Percentiles rank a stretch among this genome's conserved stretches.
Evolutionary conservation across 2,329 filamentous ascomycete genomes (phyloP).

Genomic region (Sclerotinia subarctica): DNA sequence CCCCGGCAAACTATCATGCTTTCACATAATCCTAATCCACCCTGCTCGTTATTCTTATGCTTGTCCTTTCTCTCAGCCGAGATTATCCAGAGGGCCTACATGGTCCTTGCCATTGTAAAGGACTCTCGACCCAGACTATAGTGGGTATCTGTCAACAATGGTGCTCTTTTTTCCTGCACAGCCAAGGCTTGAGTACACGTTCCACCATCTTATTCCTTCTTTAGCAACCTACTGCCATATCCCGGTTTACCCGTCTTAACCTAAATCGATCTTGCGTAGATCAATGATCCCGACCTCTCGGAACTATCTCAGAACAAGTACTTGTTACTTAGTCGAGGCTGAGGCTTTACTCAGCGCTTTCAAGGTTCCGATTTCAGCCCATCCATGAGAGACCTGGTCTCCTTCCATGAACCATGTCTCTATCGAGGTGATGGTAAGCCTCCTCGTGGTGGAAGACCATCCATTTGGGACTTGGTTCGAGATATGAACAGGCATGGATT

Average conservation of each 20-base stretch:
- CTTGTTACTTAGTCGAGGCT: slow-evolving; percentile 20
- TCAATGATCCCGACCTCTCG: slow-evolving; percentile 21
- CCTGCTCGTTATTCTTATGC: background rate
- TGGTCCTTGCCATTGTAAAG: slow-evolving; percentile 3
- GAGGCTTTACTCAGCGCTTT: slow-evolving; percentile 22
- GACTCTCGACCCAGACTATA: background rate
- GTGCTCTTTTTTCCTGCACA: slow-evolving; percentile 3
- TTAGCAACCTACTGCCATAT: slow-evolving; percentile 17
- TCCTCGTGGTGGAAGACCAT: slow-evolving; percentile 30
- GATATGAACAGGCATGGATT: slow-evolving; percentile 18
- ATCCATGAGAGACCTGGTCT: slow-evolving; percentile 15
- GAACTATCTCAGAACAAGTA: slow-evolving; percentile 12
- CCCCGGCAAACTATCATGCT: background rate
- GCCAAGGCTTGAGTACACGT: slow-evolving; percentile 16
- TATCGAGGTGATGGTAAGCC: slow-evolving; percentile 13
- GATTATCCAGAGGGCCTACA: slow-evolving; percentile 1
- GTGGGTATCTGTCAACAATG: slow-evolving; percentile 6
- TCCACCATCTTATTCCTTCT: slow-evolving; percentile 21
- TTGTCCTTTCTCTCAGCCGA: background rate
- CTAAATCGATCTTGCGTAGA: slow-evolving; percentile 21
- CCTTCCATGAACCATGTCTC: slow-evolving; percentile 6
- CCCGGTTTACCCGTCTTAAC: slow-evolving; percentile 18
- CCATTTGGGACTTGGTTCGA: slow-evolving; percentile 31
- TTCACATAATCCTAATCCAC: background rate
- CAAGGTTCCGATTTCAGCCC: slow-evolving; percentile 22